Percentiles rank a stretch among this genome's conserved stretches.
These are phyloP conservation scores for Sugiyamaella lignohabitans DNA, from an alignment of 805 yeast species.

Conservation along the genomic window DNA sequence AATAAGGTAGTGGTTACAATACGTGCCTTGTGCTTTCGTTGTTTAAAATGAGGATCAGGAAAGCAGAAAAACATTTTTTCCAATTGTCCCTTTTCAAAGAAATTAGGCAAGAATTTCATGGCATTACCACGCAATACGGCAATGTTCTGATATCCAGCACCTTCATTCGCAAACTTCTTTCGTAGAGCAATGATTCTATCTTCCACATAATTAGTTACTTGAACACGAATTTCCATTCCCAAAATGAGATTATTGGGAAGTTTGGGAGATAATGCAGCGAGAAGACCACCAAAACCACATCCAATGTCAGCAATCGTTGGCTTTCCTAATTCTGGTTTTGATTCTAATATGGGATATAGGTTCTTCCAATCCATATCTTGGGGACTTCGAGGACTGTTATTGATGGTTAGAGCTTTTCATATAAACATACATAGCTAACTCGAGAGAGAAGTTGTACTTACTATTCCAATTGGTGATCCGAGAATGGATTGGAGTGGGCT, in stretches of 20 bases:
- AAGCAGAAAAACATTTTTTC: slow-evolving; percentile 94
- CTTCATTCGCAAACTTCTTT: slow-evolving; percentile 38
- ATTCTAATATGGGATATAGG: slow-evolving; percentile 57
- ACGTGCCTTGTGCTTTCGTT: slow-evolving; percentile 94
- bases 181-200: slow-evolving; percentile 90
- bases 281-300: slow-evolving; percentile 93
- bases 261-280: slow-evolving; percentile 69
- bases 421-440: not conserved
- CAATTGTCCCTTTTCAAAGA: slow-evolving; percentile 74
- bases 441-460: slow-evolving; percentile 19
- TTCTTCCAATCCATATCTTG: slow-evolving; percentile 80
- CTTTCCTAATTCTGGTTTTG: slow-evolving; percentile 43
- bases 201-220: slow-evolving; percentile 94
- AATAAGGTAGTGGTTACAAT: slow-evolving; percentile 84
- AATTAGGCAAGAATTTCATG: slow-evolving; percentile 95
- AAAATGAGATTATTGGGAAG: slow-evolving; percentile 69
- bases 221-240: slow-evolving; percentile 98
- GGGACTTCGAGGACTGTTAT: slow-evolving; percentile 66
- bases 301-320: slow-evolving; percentile 83
- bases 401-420: too few relatives aligned
- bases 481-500: slow-evolving; percentile 96
- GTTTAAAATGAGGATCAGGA: slow-evolving; percentile 99
- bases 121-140: slow-evolving; percentile 91
- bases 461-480: slow-evolving; percentile 88
- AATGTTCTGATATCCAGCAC: slow-evolving; percentile 64